Evolutionary conservation across 192 early-diverging fungal genomes (phyloP).

Genomic region (Chytriomyces sp.): DNA sequence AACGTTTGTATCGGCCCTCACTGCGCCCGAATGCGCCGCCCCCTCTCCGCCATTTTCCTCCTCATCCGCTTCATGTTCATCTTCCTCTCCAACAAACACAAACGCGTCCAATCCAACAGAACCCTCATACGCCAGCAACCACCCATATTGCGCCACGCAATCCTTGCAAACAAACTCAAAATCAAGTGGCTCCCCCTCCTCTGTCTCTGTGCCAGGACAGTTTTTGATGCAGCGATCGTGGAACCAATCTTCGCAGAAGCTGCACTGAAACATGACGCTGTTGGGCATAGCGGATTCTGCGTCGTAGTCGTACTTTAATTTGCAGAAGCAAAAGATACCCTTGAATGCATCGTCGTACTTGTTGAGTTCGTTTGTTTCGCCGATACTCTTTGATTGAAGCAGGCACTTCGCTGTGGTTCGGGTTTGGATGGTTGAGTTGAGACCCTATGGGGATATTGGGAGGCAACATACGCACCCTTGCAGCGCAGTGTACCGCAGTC

Average conservation of each 20-base stretch:
- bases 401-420: constrained; percentile 20
- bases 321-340: constrained; percentile 86
- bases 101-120: neutral
- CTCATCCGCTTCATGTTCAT: neutral
- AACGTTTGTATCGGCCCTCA: neutral
- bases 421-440: too few relatives aligned
- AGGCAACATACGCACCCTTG: too few relatives aligned
- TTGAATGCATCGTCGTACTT: constrained; percentile 82
- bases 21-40: too few relatives aligned
- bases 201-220: constrained; percentile 52
- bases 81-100: constrained; percentile 12
- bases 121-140: constrained; percentile 30
- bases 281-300: constrained; percentile 62
- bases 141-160: constrained; percentile 51
- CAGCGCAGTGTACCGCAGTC: constrained; percentile 95
- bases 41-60: neutral
- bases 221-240: constrained; percentile 42
- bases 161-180: constrained; percentile 71
- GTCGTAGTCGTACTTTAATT: constrained; percentile 66
- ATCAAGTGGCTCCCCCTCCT: too few relatives aligned
- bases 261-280: constrained; percentile 82
- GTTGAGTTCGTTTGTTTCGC: constrained; percentile 66
- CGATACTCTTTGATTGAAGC: constrained; percentile 21
- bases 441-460: too few relatives aligned
- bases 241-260: constrained; percentile 83